A percentile compares a stretch with the other conserved stretches of the same genome.
phyloP scores from a whole-genome alignment of 2,329 filamentous ascomycete genomes.

The Scedosporium apiospermum region DNA sequence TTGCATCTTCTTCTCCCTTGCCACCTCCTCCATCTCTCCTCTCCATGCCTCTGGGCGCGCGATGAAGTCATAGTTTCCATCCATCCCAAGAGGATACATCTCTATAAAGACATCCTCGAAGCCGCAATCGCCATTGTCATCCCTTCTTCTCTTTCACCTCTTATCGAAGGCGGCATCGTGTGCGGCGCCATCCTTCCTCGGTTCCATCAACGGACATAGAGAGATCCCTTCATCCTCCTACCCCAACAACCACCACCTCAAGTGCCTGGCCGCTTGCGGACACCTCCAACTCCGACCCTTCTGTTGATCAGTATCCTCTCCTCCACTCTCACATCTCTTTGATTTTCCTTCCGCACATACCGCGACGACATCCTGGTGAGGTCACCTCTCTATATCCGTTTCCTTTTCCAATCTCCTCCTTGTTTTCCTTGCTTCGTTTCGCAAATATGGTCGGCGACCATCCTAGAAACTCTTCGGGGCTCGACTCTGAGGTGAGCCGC shows the following conservation, averaged over 20 bases:
- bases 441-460: neutral
- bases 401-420: neutral
- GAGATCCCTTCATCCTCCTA: neutral
- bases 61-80: neutral
- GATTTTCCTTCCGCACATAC: neutral
- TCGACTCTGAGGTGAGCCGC: slow-evolving; percentile 1
- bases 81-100: neutral
- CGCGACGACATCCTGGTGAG: neutral
- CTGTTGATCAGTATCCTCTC: neutral
- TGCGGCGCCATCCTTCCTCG: neutral
- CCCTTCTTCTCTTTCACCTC: neutral
- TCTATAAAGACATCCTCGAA: neutral
- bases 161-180: neutral
- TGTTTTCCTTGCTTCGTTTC: neutral
- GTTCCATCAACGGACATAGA: neutral
- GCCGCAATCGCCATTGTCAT: neutral
- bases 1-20: neutral
- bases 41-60: neutral
- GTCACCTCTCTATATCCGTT: neutral
- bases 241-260: neutral
- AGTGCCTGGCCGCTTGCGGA: neutral
- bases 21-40: neutral
- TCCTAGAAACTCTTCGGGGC: neutral
- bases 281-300: neutral
- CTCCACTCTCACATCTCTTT: neutral